Percentiles rank a stretch among this genome's conserved stretches.
Conservation (phyloP, 306 rosid genomes). For the Acacia confusa region DNA sequence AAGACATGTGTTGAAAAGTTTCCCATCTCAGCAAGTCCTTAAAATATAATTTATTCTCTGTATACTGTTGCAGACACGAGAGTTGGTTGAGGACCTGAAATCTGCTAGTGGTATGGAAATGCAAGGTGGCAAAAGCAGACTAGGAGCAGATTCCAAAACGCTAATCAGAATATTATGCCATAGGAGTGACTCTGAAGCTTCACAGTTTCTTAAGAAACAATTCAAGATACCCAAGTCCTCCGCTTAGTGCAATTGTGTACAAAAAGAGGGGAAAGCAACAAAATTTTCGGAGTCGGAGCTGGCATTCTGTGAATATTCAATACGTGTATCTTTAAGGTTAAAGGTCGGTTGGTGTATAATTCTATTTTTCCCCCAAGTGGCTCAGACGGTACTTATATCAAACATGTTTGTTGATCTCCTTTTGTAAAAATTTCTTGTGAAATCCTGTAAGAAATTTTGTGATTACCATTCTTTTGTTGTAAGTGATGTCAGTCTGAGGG, state of each 20-base stretch:
- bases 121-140: constrained; percentile 73
- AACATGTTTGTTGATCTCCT: constrained; percentile 11
- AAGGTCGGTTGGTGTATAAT: constrained; percentile 30
- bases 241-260: constrained; percentile 45
- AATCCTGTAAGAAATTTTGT: constrained; percentile 35
- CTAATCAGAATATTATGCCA: constrained; percentile 83
- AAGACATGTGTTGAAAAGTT: constrained; percentile 1
- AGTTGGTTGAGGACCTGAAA: constrained; percentile 85
- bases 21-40: constrained; percentile 7
- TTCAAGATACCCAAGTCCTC: constrained; percentile 85
- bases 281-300: constrained; percentile 23
- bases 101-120: constrained; percentile 61
- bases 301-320: constrained; percentile 39
- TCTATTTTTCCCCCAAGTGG: not conserved
- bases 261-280: constrained; percentile 25
- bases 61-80: constrained; percentile 72
- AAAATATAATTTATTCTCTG: not conserved
- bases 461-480: constrained; percentile 22
- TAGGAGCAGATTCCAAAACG: constrained; percentile 91
- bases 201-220: constrained; percentile 92
- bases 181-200: constrained; percentile 84
- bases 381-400: constrained; percentile 1
- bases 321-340: constrained; percentile 12
- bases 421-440: constrained; percentile 43
- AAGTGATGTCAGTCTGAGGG: no score